A percentile compares a stretch with the other conserved stretches of the same genome.
Conservation (phyloP, 176 grass and related monocot genomes). For the Oryza australiensis region DNA sequence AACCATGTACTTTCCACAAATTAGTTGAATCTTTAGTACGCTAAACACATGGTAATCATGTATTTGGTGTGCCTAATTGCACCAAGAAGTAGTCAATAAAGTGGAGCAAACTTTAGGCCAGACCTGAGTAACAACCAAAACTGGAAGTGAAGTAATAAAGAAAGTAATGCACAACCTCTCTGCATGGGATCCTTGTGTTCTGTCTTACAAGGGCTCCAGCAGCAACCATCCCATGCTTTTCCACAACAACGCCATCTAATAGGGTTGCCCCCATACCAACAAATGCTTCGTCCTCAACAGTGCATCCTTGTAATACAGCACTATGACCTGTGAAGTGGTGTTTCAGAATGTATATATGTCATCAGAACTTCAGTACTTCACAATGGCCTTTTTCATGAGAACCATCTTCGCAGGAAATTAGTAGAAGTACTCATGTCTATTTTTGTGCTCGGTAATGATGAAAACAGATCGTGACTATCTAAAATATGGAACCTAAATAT, state of each 20-base stretch:
- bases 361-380: conserved; percentile 21
- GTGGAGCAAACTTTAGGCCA: background rate
- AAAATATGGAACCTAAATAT: background rate
- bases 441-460: background rate
- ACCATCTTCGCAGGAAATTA: background rate
- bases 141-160: conserved; percentile 4
- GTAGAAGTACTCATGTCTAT: background rate
- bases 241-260: conserved; percentile 85
- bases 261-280: conserved; percentile 86
- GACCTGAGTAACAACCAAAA: conserved; percentile 37
- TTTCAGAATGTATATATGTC: conserved; percentile 22
- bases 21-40: conserved; percentile 7
- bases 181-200: conserved; percentile 82
- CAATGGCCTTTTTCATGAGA: background rate
- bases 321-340: conserved; percentile 68
- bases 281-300: conserved; percentile 96
- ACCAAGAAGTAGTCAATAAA: background rate
- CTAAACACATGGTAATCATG: background rate
- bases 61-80: background rate
- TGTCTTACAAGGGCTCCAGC: conserved; percentile 91
- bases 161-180: conserved; percentile 60
- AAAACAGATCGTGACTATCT: conserved; percentile 18
- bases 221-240: conserved; percentile 96
- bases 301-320: conserved; percentile 94
- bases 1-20: conserved; percentile 1